These are phyloP conservation scores for Auricularia sp. DNA, from an alignment of 768 basidiomycete genomes.

Conservation along the genomic window DNA sequence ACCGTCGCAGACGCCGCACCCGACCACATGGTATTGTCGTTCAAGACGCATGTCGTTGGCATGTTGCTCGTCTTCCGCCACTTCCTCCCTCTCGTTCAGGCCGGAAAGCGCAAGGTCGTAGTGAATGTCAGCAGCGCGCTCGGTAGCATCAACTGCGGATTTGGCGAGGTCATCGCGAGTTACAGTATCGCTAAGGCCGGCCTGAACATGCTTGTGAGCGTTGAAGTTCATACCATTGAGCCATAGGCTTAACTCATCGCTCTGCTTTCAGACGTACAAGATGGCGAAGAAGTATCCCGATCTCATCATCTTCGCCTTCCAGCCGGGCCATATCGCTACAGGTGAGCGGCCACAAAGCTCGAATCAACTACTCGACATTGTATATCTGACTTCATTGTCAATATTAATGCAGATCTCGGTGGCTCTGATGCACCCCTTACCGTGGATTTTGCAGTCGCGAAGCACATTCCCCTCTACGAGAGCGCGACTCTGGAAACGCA, in stretches of 20 bases:
- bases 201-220: no score
- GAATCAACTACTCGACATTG: no score
- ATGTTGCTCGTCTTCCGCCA: slow-evolving; percentile 24
- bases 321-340: slow-evolving; percentile 32
- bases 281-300: slow-evolving; percentile 25
- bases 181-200: slow-evolving; percentile 30
- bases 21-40: slow-evolving; percentile 14
- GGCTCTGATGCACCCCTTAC: not conserved
- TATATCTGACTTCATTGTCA: not conserved
- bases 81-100: slow-evolving; percentile 25
- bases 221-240: not conserved
- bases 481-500: not conserved
- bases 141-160: slow-evolving; percentile 23
- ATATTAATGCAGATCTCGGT: not conserved
- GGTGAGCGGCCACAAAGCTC: slow-evolving; percentile 12
- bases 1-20: slow-evolving; percentile 10
- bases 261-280: slow-evolving; percentile 23
- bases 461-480: not conserved
- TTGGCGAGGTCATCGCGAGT: slow-evolving; percentile 18
- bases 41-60: slow-evolving; percentile 25
- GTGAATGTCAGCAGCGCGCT: slow-evolving; percentile 25
- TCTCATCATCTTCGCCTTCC: slow-evolving; percentile 22
- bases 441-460: not conserved
- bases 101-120: slow-evolving; percentile 22
- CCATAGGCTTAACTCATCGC: not conserved